Evolutionary conservation across 305 asterid genomes (phyloP).

Genomic region (Solanum hybrid): DNA sequence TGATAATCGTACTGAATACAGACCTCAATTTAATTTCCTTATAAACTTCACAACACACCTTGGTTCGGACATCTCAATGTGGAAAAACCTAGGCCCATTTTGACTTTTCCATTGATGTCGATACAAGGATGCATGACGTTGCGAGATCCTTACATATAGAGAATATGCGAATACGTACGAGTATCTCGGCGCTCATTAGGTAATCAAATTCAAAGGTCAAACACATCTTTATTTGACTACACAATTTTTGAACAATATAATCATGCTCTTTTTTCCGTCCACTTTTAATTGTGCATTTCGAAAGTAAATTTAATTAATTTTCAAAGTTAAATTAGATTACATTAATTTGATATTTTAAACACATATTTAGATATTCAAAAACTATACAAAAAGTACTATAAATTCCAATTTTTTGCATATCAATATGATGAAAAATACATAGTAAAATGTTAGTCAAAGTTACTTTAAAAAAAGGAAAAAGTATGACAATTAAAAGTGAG

Average conservation of each 20-base stretch:
- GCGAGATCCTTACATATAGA: not conserved
- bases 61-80: not conserved
- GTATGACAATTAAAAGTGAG: too few relatives aligned
- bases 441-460: too few relatives aligned
- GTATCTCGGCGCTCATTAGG: constrained; percentile 21
- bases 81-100: not conserved
- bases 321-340: too few relatives aligned
- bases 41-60: not conserved
- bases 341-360: too few relatives aligned
- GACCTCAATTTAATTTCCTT: not conserved
- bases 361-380: too few relatives aligned
- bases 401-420: too few relatives aligned
- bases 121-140: not conserved
- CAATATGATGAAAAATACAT: too few relatives aligned
- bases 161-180: constrained; percentile 48
- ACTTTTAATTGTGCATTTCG: too few relatives aligned
- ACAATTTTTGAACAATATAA: not conserved
- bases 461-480: too few relatives aligned
- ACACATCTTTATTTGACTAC: not conserved
- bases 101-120: not conserved
- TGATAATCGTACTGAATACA: not conserved
- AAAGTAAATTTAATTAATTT: too few relatives aligned
- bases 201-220: not conserved
- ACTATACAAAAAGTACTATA: too few relatives aligned
- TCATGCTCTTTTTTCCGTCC: too few relatives aligned